Base-by-base conservation (phyloP, 768 basidiomycete species). In the Trametes meyenii region DNA sequence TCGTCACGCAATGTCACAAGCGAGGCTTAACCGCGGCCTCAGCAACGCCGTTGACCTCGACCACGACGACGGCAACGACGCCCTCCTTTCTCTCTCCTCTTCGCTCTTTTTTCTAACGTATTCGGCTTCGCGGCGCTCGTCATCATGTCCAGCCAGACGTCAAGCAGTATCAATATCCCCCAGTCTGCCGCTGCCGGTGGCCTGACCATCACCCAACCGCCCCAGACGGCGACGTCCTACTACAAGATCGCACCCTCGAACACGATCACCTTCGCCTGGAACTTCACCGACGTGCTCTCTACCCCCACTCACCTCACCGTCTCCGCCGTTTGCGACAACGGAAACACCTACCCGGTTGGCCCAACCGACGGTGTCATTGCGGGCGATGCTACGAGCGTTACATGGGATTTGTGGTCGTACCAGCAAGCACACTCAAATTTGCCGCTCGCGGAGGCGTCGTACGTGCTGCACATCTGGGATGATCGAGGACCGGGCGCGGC, bases 201-300 rank as follows among this genome's bases (percentile, higher is more conserved):
- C n/a, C 71, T 92, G 53, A 81, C 83, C 61, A 83, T 93, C 70
- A 92, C 91, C 44, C 83, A 91, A 70, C 95, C 95, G 0, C 90
- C 92, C 0, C 83, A 87, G 65, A 89, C 90, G 10, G 83, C 86
- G 36, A 88, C 89, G 2, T 91, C 92, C 23, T 96, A 85, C 79
- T 96, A 86, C 80, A 94, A 95, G 82, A 90, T 97, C 70, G 90
- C 92, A 0, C 76, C 78, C 0, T 79, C 78, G 51, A 82, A 92
- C 65, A 76, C 79, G 61, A 85, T 97, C 70, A 96, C 94, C 21
- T 92, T 97, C 72, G 95, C 82, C 12, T 97, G 94, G 96, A 94
- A 93, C 75, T 83, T 94, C 69, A 92, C 92, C 16, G 80, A 80
- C 59, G 77, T 98, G 43, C 76, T 89, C 65, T 83, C 79, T 43